Conservation (phyloP, 176 grass and related monocot species). For the Aegilops speltoides region DNA sequence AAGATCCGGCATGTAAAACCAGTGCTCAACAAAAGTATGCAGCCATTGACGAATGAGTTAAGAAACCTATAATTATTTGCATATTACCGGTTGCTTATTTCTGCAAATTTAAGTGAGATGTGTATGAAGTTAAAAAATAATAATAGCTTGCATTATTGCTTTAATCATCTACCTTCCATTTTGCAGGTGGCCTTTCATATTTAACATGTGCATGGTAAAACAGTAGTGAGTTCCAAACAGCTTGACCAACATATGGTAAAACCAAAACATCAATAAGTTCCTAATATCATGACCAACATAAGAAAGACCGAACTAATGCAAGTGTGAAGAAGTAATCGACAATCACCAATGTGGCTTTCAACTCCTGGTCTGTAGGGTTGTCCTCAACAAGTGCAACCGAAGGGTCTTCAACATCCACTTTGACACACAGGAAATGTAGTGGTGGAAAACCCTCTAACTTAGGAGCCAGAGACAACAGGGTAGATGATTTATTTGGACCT, state of each 20-base stretch:
- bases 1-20: conserved; percentile 13
- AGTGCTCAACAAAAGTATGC: conserved; percentile 24
- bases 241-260: conserved; percentile 15
- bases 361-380: conserved; percentile 34
- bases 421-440: conserved; percentile 73
- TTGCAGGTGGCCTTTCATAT: not conserved
- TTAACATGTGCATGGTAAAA: not conserved
- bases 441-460: conserved; percentile 63
- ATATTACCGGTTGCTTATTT: not conserved
- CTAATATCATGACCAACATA: conserved; percentile 11
- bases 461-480: conserved; percentile 51
- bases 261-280: conserved; percentile 15
- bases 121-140: not conserved
- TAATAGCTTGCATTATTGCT: not conserved
- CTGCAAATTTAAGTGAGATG: not conserved
- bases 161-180: not conserved
- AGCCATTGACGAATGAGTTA: not conserved
- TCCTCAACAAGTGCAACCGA: conserved; percentile 48
- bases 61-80: conserved; percentile 4
- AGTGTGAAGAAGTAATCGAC: conserved; percentile 7
- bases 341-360: conserved; percentile 52
- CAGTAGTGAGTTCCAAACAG: conserved; percentile 6
- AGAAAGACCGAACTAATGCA: conserved; percentile 1
- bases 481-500: conserved; percentile 65
- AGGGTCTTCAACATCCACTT: conserved; percentile 38